Base-by-base conservation (phyloP, 768 basidiomycete genomes). In the Pholiota microspora region DNA sequence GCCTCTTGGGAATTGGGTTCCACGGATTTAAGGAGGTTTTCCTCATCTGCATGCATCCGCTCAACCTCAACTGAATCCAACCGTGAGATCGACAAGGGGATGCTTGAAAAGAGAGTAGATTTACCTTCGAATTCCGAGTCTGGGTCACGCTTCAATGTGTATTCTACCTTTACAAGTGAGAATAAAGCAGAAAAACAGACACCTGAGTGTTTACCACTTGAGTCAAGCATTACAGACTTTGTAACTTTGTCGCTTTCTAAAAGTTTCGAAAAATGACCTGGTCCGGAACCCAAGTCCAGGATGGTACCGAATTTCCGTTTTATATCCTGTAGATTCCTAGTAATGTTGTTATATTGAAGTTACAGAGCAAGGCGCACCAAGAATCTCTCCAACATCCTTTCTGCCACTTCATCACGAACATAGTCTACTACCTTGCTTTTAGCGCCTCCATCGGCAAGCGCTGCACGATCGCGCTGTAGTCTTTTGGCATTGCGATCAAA, bases 181-280 rank as follows among this genome's bases (percentile, higher is more conserved):
- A 15, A 27, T 56, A 49, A 7, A 2, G 27, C 24, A 24, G 3
- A 13, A 15, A 42, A 28, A 38, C 7, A 44, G 27, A 16, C 12
- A 38, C 24, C 27, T 55, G 28, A 12, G 68, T 79, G 12, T 12
- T 60, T 71, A 98, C 96, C 77, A 61, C 92, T 94, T 25, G 85
- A 82, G 58, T 98, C 97, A 36, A 97, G 67, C 89, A 98, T 89
- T 25, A 88, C 75, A 3, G 85, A 81, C 67, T 88, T 92, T 66
- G 80, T 71, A 9, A 86, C 82, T 60, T 82, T 86, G 50, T 84
- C 77, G 10, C 70, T 67, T 59, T 89, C 89, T 42, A 98, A 65
- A 28, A 96, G 75, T 65, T 88, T 92, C 5, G 94, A 82, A 62
- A 99, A 88, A 71, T 95, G 94, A 1, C 97, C 97, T 2, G 97